phyloP scores from a whole-genome alignment of 768 basidiomycete species.

The Agaricus subrufescens region DNA sequence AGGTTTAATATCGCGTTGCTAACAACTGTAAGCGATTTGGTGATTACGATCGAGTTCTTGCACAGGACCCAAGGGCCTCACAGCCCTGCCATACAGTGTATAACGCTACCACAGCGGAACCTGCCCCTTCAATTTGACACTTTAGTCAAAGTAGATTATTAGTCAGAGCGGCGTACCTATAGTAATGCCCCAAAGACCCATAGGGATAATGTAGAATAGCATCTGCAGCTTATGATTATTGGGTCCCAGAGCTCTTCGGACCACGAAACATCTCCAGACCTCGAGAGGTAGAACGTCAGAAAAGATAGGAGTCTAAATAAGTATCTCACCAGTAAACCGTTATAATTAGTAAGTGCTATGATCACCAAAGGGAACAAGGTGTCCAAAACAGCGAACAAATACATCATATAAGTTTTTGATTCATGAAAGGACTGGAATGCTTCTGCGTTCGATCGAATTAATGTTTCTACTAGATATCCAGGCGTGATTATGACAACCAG shows the following conservation, averaged over 20 bases:
- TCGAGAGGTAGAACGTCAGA: not conserved
- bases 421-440: too few species aligned
- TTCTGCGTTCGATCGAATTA: too few species aligned
- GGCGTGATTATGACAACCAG: not conserved
- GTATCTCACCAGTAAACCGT: not conserved
- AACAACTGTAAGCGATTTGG: not conserved
- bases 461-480: not conserved
- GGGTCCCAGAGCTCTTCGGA: not conserved
- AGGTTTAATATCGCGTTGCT: not conserved
- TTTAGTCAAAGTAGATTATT: not conserved
- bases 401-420: not conserved
- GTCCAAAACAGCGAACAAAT: too few species aligned
- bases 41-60: not conserved
- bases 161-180: not conserved
- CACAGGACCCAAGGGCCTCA: too few species aligned
- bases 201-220: not conserved
- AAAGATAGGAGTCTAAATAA: too few species aligned
- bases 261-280: slow-evolving; percentile 2
- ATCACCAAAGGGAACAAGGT: not conserved
- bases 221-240: too few species aligned
- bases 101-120: not conserved
- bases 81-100: not conserved
- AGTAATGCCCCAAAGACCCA: not conserved
- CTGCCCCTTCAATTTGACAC: not conserved
- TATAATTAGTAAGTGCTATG: not conserved